Conservation (phyloP, 2,329 filamentous ascomycete genomes). For the Aspergillus ochraceus region DNA sequence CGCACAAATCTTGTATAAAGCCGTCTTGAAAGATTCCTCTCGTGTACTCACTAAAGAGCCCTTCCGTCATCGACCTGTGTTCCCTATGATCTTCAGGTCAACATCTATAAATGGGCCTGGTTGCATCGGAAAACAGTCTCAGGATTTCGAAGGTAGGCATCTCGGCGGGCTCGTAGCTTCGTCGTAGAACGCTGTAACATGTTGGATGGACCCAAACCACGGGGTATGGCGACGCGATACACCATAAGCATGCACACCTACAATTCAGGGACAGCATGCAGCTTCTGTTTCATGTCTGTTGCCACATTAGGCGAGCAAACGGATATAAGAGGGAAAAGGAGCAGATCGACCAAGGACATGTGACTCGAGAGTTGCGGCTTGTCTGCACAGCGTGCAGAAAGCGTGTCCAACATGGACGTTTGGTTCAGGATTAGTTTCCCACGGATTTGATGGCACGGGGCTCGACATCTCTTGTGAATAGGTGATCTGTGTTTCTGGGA, state of each 20-base stretch:
- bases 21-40: background rate
- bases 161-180: background rate
- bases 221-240: background rate
- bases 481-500: too few species aligned
- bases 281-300: background rate
- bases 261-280: background rate
- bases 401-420: background rate
- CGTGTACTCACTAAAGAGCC: background rate
- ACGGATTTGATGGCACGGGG: too few species aligned
- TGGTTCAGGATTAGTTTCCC: background rate
- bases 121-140: background rate
- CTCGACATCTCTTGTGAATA: too few species aligned
- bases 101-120: background rate
- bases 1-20: slow-evolving; percentile 1
- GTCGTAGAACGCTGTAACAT: background rate
- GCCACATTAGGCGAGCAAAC: background rate
- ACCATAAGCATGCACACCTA: background rate
- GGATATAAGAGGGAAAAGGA: background rate
- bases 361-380: background rate
- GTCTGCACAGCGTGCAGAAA: slow-evolving; percentile 8
- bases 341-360: background rate
- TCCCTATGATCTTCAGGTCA: background rate
- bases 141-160: background rate
- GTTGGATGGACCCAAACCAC: slow-evolving; percentile 1
- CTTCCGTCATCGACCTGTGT: background rate